phyloP scores from a whole-genome alignment of 1,139 yeast species.

The Sugiyamaella grinbergsii region DNA sequence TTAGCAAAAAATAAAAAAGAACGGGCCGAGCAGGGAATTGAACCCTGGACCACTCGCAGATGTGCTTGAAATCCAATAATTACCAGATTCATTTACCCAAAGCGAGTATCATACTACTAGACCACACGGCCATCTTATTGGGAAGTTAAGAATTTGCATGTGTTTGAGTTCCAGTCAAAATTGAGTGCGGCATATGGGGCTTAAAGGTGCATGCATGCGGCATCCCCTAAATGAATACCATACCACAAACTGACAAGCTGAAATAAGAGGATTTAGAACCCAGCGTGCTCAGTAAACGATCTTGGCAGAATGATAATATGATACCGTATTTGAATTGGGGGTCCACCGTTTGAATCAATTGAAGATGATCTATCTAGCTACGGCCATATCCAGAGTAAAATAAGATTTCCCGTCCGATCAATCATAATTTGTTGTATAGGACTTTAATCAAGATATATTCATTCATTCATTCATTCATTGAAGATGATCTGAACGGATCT shows the following conservation, averaged over 20 bases:
- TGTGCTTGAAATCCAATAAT: slow-evolving; percentile 2
- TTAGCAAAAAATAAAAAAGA: slow-evolving; percentile 22
- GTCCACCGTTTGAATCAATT: neutral
- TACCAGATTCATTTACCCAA: slow-evolving; percentile 34
- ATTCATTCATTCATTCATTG: no score
- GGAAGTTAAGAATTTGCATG: no score
- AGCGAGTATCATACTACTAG: slow-evolving; percentile 46
- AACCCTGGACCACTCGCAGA: slow-evolving; percentile 50
- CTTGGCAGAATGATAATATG: neutral
- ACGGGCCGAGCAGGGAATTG: slow-evolving; percentile 50
- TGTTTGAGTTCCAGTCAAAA: no score
- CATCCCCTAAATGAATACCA: no score
- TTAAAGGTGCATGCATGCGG: no score
- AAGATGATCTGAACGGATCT: no score
- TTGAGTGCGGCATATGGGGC: no score
- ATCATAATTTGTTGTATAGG: no score
- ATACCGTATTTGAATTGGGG: neutral
- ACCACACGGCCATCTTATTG: slow-evolving; percentile 47
- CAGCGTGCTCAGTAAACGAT: no score
- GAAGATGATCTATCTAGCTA: slow-evolving; percentile 3
- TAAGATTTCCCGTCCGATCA: slow-evolving; percentile 19
- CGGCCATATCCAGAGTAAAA: slow-evolving; percentile 19
- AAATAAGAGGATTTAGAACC: no score
- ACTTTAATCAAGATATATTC: no score
- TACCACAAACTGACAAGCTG: no score